Evolutionary conservation across 805 yeast species (phyloP).

Genomic region (Sugiyamaella lignohabitans): DNA sequence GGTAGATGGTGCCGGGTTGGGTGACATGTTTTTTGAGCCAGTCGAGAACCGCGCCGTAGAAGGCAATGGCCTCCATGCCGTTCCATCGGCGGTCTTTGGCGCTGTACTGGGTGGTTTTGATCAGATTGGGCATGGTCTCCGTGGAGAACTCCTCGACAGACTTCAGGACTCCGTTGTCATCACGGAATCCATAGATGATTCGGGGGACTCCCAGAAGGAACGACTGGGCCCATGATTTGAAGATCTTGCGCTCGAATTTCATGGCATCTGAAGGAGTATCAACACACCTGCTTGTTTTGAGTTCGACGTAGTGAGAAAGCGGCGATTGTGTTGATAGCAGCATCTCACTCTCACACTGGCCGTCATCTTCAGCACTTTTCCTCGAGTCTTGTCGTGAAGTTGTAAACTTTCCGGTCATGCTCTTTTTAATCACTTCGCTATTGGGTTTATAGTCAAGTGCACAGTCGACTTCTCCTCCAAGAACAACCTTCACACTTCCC

Average conservation of each 20-base stretch:
- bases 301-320: slow-evolving; percentile 71
- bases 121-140: slow-evolving; percentile 59
- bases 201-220: slow-evolving; percentile 80
- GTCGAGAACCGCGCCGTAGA: slow-evolving; percentile 78
- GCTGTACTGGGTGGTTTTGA: slow-evolving; percentile 20
- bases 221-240: slow-evolving; percentile 88
- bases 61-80: slow-evolving; percentile 73
- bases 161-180: slow-evolving; percentile 55
- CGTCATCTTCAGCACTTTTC: not conserved
- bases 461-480: slow-evolving; percentile 93
- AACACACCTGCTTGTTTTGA: slow-evolving; percentile 64
- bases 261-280: slow-evolving; percentile 50
- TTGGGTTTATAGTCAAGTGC: slow-evolving; percentile 73
- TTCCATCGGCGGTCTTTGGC: slow-evolving; percentile 37
- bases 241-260: slow-evolving; percentile 68
- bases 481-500: slow-evolving; percentile 57
- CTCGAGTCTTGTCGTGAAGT: too few species aligned
- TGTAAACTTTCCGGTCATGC: not conserved
- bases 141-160: slow-evolving; percentile 71
- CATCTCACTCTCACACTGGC: not conserved
- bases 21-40: slow-evolving; percentile 47
- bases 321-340: slow-evolving; percentile 25
- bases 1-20: slow-evolving; percentile 29
- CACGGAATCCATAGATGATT: slow-evolving; percentile 81
- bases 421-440: slow-evolving; percentile 15